Conservation (phyloP, 208 protist genomes). For the Angomonas desouzai region DNA sequence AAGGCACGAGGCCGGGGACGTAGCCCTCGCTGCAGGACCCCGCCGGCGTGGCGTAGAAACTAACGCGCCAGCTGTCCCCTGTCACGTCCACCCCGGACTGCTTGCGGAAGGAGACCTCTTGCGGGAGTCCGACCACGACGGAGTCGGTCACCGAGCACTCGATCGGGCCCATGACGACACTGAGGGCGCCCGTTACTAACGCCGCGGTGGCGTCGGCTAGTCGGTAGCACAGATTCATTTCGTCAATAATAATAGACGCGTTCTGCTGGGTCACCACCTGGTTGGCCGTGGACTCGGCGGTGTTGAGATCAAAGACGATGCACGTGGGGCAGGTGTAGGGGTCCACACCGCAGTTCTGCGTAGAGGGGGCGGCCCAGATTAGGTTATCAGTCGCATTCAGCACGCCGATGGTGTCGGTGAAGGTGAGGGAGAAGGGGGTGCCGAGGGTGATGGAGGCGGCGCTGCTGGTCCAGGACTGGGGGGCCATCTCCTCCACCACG, state of each 20-base stretch:
- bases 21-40: slow-evolving; percentile 47
- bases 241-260: slow-evolving; percentile 35
- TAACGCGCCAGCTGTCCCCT: slow-evolving; percentile 72
- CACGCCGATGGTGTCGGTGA: slow-evolving; percentile 40
- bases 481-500: slow-evolving; percentile 35
- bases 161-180: slow-evolving; percentile 44
- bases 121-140: slow-evolving; percentile 60
- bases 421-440: slow-evolving; percentile 46
- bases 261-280: slow-evolving; percentile 34
- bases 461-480: slow-evolving; percentile 38
- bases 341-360: slow-evolving; percentile 49
- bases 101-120: slow-evolving; percentile 61
- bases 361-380: slow-evolving; percentile 60
- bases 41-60: slow-evolving; percentile 52
- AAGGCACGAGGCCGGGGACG: slow-evolving; percentile 51
- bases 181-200: slow-evolving; percentile 37
- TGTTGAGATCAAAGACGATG: slow-evolving; percentile 52
- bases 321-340: slow-evolving; percentile 45
- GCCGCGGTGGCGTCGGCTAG: slow-evolving; percentile 61
- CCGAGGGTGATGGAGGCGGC: slow-evolving; percentile 30
- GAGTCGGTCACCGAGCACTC: slow-evolving; percentile 50
- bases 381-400: slow-evolving; percentile 40
- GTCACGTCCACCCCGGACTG: slow-evolving; percentile 37
- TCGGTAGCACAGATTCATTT: slow-evolving; percentile 78
- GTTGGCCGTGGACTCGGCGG: slow-evolving; percentile 23